Conservation (phyloP, 352 stramenopile species). For the Phytopythium aichiense region DNA sequence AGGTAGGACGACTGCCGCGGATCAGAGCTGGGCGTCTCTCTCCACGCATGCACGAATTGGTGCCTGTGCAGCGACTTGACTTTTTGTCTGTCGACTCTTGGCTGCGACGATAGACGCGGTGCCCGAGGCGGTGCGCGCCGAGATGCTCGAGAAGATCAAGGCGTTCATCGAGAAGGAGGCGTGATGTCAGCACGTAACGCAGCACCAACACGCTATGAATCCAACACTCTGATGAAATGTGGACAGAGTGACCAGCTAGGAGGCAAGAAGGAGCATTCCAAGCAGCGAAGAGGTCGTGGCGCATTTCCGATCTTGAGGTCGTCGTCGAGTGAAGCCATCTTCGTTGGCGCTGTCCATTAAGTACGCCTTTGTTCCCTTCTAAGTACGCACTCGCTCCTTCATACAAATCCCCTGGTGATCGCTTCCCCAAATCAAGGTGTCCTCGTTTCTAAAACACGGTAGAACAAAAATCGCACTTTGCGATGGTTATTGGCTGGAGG, state of each 20-base stretch:
- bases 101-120: conserved; percentile 46
- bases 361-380: no score
- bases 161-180: conserved; percentile 83
- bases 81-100: not conserved
- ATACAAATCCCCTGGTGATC: no score
- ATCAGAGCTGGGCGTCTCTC: not conserved
- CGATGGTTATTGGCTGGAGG: not conserved
- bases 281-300: not conserved
- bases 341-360: no score
- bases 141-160: conserved; percentile 90
- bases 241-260: no score
- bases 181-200: conserved; percentile 5
- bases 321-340: no score
- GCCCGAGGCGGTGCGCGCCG: conserved; percentile 85
- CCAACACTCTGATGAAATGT: not conserved
- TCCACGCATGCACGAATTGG: not conserved
- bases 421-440: not conserved
- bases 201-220: not conserved
- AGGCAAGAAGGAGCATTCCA: no score
- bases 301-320: no score
- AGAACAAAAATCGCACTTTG: no score
- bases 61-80: not conserved
- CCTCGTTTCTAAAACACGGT: not conserved
- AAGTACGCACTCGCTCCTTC: no score
- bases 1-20: conserved; percentile 25